Evolutionary conservation across 2,329 filamentous ascomycete genomes (phyloP).

Genomic region (Botryotinia narcissicola): DNA sequence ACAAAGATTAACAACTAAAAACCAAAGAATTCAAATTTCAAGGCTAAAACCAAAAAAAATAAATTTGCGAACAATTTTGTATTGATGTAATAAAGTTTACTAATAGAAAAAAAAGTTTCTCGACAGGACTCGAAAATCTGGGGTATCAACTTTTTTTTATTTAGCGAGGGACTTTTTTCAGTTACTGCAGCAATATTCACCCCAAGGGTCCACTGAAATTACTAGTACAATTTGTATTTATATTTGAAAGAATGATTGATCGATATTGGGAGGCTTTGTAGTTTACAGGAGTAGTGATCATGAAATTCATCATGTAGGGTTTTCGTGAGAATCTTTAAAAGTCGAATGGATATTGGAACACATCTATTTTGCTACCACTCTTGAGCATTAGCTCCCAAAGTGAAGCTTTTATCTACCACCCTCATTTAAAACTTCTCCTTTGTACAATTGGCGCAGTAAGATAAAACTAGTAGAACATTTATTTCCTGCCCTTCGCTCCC

Average conservation of each 20-base stretch:
- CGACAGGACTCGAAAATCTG: not conserved
- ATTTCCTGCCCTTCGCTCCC: slow-evolving; percentile 27
- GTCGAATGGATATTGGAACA: slow-evolving; percentile 34
- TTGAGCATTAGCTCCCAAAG: slow-evolving; percentile 26
- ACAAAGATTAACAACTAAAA: not conserved
- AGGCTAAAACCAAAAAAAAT: not conserved
- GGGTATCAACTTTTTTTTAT: slow-evolving; percentile 20
- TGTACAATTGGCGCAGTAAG: slow-evolving; percentile 35
- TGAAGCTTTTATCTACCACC: slow-evolving; percentile 30
- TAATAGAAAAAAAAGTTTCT: slow-evolving; percentile 5
- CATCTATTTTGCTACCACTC: slow-evolving; percentile 32
- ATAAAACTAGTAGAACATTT: slow-evolving; percentile 40
- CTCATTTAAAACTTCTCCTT: slow-evolving; percentile 24
- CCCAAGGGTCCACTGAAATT: slow-evolving; percentile 1
- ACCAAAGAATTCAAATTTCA: not conserved
- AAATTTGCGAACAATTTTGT: not conserved
- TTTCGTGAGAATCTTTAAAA: not conserved
- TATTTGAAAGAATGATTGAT: not conserved
- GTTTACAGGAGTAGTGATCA: not conserved
- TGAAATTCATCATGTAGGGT: not conserved
- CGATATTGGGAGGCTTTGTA: not conserved
- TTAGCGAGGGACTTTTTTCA: slow-evolving; percentile 23
- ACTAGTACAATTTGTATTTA: not conserved
- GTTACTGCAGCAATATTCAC: slow-evolving; percentile 21
- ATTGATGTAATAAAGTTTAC: not conserved